Conservation (phyloP, 164 flowering plant genomes). For the Nelumbo lutea region DNA sequence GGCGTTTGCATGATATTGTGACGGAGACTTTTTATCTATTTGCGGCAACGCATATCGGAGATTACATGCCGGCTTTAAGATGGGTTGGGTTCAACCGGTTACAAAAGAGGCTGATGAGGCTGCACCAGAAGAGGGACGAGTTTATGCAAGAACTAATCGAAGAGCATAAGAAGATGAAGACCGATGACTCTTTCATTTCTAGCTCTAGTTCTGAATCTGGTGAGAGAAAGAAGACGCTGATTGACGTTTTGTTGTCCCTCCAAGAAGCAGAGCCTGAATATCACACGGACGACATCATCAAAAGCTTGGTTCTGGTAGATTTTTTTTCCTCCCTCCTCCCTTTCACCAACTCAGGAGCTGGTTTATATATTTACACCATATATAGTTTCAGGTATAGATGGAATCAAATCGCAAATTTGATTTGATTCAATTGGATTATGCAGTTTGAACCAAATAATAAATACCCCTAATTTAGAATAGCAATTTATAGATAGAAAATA, state of each 20-base stretch:
- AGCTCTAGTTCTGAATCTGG: no score
- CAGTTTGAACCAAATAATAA: no score
- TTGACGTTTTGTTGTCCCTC: not conserved
- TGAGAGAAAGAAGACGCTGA: not conserved
- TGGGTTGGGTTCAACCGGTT: not conserved
- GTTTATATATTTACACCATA: no score
- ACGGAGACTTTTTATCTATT: not conserved
- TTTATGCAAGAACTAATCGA: not conserved
- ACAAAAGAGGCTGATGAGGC: not conserved
- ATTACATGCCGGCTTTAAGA: not conserved
- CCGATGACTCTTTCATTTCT: no score
- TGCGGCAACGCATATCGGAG: not conserved
- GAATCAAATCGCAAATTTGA: no score
- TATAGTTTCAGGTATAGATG: no score
- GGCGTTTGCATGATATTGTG: not conserved
- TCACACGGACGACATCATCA: not conserved
- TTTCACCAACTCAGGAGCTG: not conserved
- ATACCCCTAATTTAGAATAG: no score
- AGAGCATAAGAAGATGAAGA: not conserved
- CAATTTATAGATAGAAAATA: no score
- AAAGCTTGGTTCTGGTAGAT: not conserved
- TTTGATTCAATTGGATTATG: no score
- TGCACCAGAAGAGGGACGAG: not conserved
- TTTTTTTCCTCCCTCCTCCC: not conserved
- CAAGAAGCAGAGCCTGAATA: not conserved